Base-by-base conservation (phyloP, 495 filamentous ascomycete species). In the Tuber magnatum region DNA sequence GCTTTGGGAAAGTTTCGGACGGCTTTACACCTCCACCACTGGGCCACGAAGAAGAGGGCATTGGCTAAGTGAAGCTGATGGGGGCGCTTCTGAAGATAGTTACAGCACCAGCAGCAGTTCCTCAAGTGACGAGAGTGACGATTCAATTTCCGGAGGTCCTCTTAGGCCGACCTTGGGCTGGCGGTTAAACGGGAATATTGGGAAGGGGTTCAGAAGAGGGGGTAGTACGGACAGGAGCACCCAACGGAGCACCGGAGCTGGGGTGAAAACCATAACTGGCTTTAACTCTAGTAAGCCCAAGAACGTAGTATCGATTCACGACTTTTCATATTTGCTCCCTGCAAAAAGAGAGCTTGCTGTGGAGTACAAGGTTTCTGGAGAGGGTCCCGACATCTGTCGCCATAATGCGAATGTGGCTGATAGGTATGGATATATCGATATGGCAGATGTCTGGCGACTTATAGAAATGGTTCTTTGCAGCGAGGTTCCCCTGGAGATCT, bases 1-100 rank as follows among this genome's bases (percentile, higher is more conserved):
- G 18, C 35, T 91, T 10, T 97, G 97, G 85, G 93, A 94, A 77
- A 90, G 90, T 3, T 97, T 97, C 85, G 94, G 93, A n/a, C 89
- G 93, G 39, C 84, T 97, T 72, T 86, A 84, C 80, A 90, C 84
- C 80, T 87, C 78, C 83, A 90, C 84, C 68, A 86, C 82, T 83
- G 88, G 80, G 46, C 56, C 71, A 28, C 73, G 74, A 82, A 87
- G 70, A 83, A 87, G 77, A 73, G 85, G 79, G 80, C 84, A 46
- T 74, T 78, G 68, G 78, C 82, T 71, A n/a, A 84, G 83, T 32
- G 82, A 84, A 75, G 87, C 84, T 65, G 86, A 87, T 73, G 87
- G 87, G 74, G 87, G 86, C 24, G 85, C 84, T 35, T 87, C 85
- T 46, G 86, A 87, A 71, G 87, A 76, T 56, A 78, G 81, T 6